Evolutionary conservation across 1,284 basidiomycete species (phyloP).

Genomic region (Omphalotus olearius): DNA sequence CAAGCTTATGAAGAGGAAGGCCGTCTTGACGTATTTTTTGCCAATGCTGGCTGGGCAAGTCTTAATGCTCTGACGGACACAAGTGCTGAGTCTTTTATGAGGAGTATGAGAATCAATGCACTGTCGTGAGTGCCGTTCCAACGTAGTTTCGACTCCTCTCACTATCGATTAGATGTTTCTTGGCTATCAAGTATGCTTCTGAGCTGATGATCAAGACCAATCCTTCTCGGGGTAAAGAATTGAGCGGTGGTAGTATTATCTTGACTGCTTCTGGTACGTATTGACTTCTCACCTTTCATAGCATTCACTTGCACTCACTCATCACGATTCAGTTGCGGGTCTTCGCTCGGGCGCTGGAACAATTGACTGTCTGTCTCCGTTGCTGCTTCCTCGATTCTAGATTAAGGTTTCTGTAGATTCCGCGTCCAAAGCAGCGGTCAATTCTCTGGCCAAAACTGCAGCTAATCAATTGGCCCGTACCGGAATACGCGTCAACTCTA

Average conservation of each 20-base stretch:
- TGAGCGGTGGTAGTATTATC: conserved; percentile 80
- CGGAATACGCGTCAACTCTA: conserved; percentile 85
- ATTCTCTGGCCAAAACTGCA: conserved; percentile 80
- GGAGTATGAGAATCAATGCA: conserved; percentile 77
- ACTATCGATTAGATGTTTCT: conserved; percentile 60
- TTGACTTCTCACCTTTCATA: neutral
- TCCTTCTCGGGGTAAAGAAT: conserved; percentile 59
- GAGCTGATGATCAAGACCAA: conserved; percentile 74
- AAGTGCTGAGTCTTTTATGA: conserved; percentile 66
- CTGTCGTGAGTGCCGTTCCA: conserved; percentile 57
- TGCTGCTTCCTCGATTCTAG: conserved; percentile 11
- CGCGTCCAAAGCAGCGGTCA: conserved; percentile 88
- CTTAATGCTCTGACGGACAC: conserved; percentile 44
- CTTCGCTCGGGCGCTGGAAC: conserved; percentile 83
- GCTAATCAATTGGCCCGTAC: conserved; percentile 79
- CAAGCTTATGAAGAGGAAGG: conserved; percentile 78
- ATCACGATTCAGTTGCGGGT: conserved; percentile 65
- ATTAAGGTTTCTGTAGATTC: conserved; percentile 51
- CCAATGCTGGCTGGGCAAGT: conserved; percentile 60
- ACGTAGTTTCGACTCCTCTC: neutral
- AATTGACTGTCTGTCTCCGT: conserved; percentile 64
- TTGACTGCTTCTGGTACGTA: conserved; percentile 80
- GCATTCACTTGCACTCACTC: neutral
- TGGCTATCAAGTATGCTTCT: conserved; percentile 87
- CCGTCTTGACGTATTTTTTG: conserved; percentile 89